Base-by-base conservation (phyloP, 164 flowering plant genomes). In the Magnolia changhungtana region DNA sequence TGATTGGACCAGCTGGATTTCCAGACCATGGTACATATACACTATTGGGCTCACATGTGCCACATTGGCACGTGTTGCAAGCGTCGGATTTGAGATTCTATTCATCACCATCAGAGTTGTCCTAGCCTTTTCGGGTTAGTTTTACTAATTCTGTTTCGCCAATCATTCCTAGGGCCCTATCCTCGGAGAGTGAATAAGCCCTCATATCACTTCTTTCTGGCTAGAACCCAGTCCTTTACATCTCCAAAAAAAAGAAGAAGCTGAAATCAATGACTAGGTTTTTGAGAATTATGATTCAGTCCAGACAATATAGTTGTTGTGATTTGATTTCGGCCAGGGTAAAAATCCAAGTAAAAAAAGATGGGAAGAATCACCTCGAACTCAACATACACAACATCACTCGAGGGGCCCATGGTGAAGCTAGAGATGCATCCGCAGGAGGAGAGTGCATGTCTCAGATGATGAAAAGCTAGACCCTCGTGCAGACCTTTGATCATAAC, bases 351-450 rank as follows among this genome's bases (percentile, higher is more conserved):
- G 61, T 8, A 55, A 55, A 27, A 63, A 75, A 75, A 64, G 16
- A 72, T 19, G 51, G 7, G 19, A 29, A 69, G 10, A 19, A 21
- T 75, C 74, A 86, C 90, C 87, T 86, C 82, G 69, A 87, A 83
- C 76, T 85, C 90, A 72, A 86, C 84, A 74, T 82, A 87, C 51
- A 84, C 88, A 79, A 78, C 82, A 52, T 87, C 79, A 74, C 63
- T 73, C 31, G 87, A 80, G 7, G 84, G 69, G 37, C 87, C 90
- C 74, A 85, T 74, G 73, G 77, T 67, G 73, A 83, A 69, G 64
- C 81, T 71, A 71, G 87, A 50, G 58, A 84, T 78, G 68, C 64
- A 51, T 1, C 81, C 82, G 67, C 81, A 84, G 78, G 82, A 77
- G 58, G 80, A 75, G 21, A 87, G 79, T 64, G 86, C 83, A 37